Evolutionary conservation across 805 yeast species (phyloP), one percentile per base, ranked within the genome.

Genomic region (Yamadazyma takamatsuzukensis): DNA sequence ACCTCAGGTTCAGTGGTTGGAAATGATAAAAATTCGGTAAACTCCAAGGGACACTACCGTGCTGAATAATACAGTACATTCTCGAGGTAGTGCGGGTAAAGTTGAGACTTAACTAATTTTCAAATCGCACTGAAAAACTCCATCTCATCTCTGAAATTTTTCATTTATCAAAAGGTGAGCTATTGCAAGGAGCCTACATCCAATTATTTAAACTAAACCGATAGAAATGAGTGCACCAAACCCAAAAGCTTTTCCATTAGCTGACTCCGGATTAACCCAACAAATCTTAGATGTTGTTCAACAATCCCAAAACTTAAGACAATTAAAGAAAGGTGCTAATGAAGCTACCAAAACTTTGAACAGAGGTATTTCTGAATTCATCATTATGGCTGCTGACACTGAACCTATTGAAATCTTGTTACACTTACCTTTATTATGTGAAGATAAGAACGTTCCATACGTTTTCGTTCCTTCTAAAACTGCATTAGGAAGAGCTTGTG

Each of bases 401-500:
- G 96, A 89, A 71, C 99, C 99, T 55, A 89, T 93, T 60, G 99
- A 93, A 74, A 90, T 93, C 67, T 80, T 93, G 59, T 79, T 93
- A 68, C 98, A 93, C 65, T 78, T 93, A 65, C 99, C 99, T 32
- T 78, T 93, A 55, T 76, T 93, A 55, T 93, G 99, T 70, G 99
- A 93, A 74, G 99, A 93, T 72, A 93, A 93, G 78, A 93, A 93
- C 75, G 98, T 93, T 49, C 97, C 98, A 45, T 93, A 93, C 75
- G 97, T 93, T 46, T 93, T 93, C 51, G 97, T 93, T 48, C 97
- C 99, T 50, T 88, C 97, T 53, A 90, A 93, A 78, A 80, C 93
- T 59, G 98, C 98, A 45, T 76, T 93, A 55, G 99, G 99, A 67
- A 86, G 99, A 76, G 97, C 98, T 56, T 93, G 98, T 74, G 99